Conservation (phyloP, 164 flowering plant species). For the Hamamelis virginiana region DNA sequence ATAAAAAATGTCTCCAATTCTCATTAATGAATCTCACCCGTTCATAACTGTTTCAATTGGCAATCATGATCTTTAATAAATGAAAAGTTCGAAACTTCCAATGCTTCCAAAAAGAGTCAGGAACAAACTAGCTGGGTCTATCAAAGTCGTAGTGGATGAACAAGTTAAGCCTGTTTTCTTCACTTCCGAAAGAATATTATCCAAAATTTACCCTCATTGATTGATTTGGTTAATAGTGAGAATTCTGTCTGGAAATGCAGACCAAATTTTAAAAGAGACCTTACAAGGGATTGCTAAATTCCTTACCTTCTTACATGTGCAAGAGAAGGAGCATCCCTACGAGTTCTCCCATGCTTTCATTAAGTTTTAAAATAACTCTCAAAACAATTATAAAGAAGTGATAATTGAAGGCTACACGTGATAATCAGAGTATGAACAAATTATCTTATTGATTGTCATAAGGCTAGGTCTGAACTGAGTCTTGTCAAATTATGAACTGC, state of each 20-base stretch:
- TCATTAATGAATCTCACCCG: background rate
- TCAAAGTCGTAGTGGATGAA: background rate
- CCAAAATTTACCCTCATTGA: background rate
- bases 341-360: background rate
- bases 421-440: background rate
- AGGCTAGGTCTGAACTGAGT: background rate
- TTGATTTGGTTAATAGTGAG: background rate
- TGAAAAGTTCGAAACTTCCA: too few relatives aligned
- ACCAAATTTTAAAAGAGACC: background rate
- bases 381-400: background rate
- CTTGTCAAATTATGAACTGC: background rate
- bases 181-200: background rate
- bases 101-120: background rate
- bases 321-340: background rate
- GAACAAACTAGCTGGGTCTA: slow-evolving; percentile 1
- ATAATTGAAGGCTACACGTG: background rate
- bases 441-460: background rate
- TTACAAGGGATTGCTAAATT: background rate
- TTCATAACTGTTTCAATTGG: background rate
- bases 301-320: background rate
- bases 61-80: background rate
- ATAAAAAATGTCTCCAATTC: background rate
- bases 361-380: too few relatives aligned
- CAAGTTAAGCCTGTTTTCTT: background rate
- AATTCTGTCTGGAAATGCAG: background rate